Percentiles rank a stretch among this genome's conserved stretches.
Conservation (phyloP, 73 alveolate species). For the Tetrahymena thermophila region DNA sequence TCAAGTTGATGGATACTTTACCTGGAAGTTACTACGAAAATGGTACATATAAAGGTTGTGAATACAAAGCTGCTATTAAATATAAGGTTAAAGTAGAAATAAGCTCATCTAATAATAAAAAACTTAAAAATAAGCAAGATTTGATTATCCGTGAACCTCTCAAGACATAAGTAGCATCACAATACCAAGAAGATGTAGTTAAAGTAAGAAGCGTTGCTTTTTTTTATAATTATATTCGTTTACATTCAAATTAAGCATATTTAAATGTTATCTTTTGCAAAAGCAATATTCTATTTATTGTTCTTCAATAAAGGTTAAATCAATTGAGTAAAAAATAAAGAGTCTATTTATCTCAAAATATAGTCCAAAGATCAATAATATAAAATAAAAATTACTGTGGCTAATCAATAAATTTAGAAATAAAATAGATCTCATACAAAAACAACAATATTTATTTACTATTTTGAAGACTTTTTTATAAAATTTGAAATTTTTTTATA, state of each 20-base stretch:
- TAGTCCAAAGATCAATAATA: too few relatives aligned
- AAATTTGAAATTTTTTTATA: neutral
- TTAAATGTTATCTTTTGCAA: neutral
- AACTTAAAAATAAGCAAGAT: constrained; percentile 2
- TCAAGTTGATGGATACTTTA: neutral
- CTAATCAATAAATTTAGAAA: too few relatives aligned
- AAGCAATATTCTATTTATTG: too few relatives aligned
- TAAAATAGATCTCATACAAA: neutral
- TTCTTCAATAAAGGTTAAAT: too few relatives aligned
- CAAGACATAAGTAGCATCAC: neutral
- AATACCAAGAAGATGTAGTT: constrained; percentile 18
- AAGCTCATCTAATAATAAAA: constrained; percentile 1
- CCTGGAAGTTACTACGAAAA: constrained; percentile 28
- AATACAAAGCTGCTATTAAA: constrained; percentile 1
- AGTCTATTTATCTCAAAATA: too few relatives aligned
- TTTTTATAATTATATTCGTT: neutral
- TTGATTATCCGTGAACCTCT: constrained; percentile 33
- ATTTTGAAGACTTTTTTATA: too few relatives aligned
- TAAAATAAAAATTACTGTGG: too few relatives aligned
- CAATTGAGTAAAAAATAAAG: too few relatives aligned
- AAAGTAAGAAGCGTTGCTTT: neutral
- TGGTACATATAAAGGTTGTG: constrained; percentile 22
- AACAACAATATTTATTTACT: too few relatives aligned
- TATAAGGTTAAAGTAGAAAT: constrained; percentile 32
- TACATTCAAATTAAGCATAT: too few relatives aligned